These are phyloP conservation scores for Ascosphaera pollenicola DNA, from an alignment of 2,329 filamentous ascomycete genomes.

Conservation along the genomic window DNA sequence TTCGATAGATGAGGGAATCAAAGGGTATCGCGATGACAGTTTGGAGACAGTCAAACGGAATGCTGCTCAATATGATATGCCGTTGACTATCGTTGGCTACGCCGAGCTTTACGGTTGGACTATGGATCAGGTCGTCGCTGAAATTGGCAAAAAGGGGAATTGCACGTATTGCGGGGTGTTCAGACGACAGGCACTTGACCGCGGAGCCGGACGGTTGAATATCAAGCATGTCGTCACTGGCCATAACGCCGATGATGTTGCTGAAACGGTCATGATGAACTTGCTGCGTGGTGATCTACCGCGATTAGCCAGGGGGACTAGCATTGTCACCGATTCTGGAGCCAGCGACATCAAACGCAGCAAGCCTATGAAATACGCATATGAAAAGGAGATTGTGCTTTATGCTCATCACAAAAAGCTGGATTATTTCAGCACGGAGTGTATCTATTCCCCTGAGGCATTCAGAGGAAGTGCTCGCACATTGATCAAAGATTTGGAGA, in stretches of 20 bases:
- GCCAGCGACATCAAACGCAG: conserved; percentile 81
- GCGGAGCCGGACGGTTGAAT: conserved; percentile 65
- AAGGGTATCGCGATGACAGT: conserved; percentile 87
- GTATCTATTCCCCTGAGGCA: conserved; percentile 93
- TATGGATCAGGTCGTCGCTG: conserved; percentile 95
- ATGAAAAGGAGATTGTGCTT: conserved; percentile 96
- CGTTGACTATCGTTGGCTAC: conserved; percentile 79
- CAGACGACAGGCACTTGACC: conserved; percentile 74
- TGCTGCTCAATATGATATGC: conserved; percentile 73
- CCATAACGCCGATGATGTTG: conserved; percentile 93
- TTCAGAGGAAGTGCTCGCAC: conserved; percentile 82
- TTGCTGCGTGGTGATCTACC: conserved; percentile 75
- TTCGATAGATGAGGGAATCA: conserved; percentile 93
- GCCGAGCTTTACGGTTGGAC: conserved; percentile 94
- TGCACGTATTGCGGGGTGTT: conserved; percentile 99
- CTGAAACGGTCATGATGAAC: conserved; percentile 97
- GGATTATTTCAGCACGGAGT: conserved; percentile 97
- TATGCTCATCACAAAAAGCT: conserved; percentile 94
- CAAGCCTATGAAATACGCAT: conserved; percentile 94
- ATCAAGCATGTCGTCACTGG: conserved; percentile 92
- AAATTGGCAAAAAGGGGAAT: conserved; percentile 93
- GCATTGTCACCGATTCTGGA: conserved; percentile 58
- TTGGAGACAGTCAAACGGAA: conserved; percentile 94
- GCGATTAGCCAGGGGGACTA: conserved; percentile 68
- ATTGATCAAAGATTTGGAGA: conserved; percentile 87